These are phyloP conservation scores for Hibiscus mutabilis DNA, from an alignment of 345 rosid species.

Conservation along the genomic window DNA sequence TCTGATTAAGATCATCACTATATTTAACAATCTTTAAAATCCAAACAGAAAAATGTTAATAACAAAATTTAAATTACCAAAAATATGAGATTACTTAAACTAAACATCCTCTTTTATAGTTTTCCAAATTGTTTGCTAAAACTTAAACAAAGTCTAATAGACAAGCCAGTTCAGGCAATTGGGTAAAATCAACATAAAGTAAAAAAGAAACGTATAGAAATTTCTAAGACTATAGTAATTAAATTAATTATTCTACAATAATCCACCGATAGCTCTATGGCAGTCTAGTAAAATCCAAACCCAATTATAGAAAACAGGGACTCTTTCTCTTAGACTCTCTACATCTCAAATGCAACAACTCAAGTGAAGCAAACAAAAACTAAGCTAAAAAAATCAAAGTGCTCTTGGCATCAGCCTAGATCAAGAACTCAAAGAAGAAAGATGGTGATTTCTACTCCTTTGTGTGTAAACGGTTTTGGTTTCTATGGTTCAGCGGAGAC, in stretches of 20 bases:
- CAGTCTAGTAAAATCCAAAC: neutral
- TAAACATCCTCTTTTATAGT: too few relatives aligned
- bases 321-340: neutral
- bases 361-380: neutral
- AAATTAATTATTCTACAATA: neutral
- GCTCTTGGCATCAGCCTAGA: neutral
- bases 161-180: too few relatives aligned
- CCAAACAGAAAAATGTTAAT: too few relatives aligned
- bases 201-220: neutral
- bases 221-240: neutral
- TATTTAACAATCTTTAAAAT: too few relatives aligned
- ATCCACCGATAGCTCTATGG: neutral
- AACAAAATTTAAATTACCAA: too few relatives aligned
- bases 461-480: constrained; percentile 20
- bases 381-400: neutral
- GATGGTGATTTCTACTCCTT: neutral
- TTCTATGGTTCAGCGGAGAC: constrained; percentile 18
- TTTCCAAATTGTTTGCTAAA: too few relatives aligned
- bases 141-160: neutral
- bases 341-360: neutral
- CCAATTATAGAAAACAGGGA: neutral
- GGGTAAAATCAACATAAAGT: neutral
- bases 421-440: neutral
- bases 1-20: too few relatives aligned
- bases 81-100: too few relatives aligned